These are phyloP conservation scores for Olyra latifolia DNA, from an alignment of 176 grass and related monocot species.

Conservation along the genomic window DNA sequence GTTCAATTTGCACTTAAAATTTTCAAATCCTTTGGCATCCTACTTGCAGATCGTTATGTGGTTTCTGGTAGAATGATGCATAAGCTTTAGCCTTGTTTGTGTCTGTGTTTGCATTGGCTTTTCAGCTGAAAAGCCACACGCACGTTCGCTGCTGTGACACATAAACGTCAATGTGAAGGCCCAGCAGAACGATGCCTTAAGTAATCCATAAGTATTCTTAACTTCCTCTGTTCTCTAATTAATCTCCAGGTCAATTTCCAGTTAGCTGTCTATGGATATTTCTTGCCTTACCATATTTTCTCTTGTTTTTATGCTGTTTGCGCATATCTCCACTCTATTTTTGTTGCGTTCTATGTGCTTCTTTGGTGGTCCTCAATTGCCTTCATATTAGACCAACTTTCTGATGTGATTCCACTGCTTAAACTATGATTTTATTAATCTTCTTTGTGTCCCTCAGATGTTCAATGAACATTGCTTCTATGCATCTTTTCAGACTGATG, in stretches of 20 bases:
- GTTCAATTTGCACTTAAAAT: neutral
- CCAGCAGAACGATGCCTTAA: no score
- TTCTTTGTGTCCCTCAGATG: neutral
- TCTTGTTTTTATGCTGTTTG: constrained; percentile 56
- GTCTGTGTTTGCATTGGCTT: no score
- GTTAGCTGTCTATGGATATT: constrained; percentile 53
- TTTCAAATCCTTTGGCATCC: neutral
- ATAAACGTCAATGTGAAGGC: no score
- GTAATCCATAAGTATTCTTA: neutral
- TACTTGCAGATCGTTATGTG: neutral
- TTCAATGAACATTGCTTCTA: neutral
- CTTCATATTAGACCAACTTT: constrained; percentile 46
- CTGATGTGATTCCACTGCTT: constrained; percentile 50
- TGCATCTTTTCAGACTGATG: constrained; percentile 36
- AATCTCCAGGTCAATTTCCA: constrained; percentile 42
- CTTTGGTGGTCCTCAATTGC: constrained; percentile 47
- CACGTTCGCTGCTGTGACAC: no score
- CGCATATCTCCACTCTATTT: constrained; percentile 45
- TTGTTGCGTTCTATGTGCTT: constrained; percentile 41
- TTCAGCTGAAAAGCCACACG: no score
- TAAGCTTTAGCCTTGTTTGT: no score
- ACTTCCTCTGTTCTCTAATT: constrained; percentile 3
- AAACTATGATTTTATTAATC: constrained; percentile 41
- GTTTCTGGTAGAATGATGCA: neutral
- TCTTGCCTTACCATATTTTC: constrained; percentile 54